Evolutionary conservation across 2,329 filamentous ascomycete species (phyloP).

Genomic region (Alternaria alternata): DNA sequence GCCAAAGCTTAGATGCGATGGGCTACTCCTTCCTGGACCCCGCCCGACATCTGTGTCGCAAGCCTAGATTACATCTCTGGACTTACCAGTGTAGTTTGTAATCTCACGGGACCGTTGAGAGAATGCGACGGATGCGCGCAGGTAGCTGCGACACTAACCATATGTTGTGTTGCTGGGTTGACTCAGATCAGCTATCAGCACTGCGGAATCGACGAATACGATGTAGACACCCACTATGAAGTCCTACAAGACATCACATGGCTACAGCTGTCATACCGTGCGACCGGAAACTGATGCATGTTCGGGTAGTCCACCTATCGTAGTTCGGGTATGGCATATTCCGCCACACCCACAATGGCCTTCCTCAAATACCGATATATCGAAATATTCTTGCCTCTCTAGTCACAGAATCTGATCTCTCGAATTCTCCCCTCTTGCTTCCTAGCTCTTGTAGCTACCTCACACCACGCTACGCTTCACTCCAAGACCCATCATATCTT

Average conservation of each 20-base stretch:
- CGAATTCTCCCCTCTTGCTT: background rate
- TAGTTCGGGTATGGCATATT: background rate
- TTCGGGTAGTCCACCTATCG: background rate
- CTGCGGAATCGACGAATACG: background rate
- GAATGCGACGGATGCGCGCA: background rate
- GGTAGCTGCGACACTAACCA: background rate
- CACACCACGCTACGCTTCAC: background rate
- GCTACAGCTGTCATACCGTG: slow-evolving; percentile 6
- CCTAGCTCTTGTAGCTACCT: background rate
- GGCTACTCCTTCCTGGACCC: background rate
- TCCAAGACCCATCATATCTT: background rate
- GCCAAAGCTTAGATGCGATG: background rate
- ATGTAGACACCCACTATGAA: background rate
- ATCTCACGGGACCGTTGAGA: background rate
- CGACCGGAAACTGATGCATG: background rate
- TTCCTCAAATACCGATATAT: slow-evolving; percentile 1
- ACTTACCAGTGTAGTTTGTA: background rate
- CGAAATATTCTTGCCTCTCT: background rate
- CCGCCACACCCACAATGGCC: background rate
- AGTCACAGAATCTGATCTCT: too few relatives aligned
- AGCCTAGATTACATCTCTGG: background rate
- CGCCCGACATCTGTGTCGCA: background rate
- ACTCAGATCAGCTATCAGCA: background rate
- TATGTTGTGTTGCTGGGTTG: background rate
- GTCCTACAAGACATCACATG: background rate